Base-by-base conservation (phyloP, 306 rosid genomes). In the Trifolium subterraneum region DNA sequence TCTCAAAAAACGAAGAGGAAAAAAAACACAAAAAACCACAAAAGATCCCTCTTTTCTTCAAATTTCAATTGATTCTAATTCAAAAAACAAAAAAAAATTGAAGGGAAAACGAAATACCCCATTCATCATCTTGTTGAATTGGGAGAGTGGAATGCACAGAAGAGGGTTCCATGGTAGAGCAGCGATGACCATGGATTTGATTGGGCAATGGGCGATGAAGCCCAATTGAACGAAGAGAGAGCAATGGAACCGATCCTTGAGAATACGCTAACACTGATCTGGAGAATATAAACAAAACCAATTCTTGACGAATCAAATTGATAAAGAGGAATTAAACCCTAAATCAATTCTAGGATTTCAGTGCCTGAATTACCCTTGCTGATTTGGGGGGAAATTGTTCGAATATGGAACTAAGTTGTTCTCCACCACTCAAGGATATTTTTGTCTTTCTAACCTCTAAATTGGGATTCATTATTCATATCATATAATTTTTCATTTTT, bases 161-260 rank as follows among this genome's bases (percentile, higher is more conserved):
- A 73, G 89, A 88, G 16, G 87, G 90, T 77, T 95, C 97, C 65
- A 60, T 60, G 20, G 41, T 29, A 31, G 31, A 60, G 20, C 38
- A 60, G 20, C 39, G 65, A 60, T 2, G 65, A 60, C 65, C 65
- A 60, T 60, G 92, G 97, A 92, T 87, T 84, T 87, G 81, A 83
- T 25, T 62, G 56, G 73, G 29, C 72, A 72, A 71, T 67, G 93
- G 98, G 92, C 96, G 83, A 82, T 73, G 47, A 82, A 88, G 92
- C 94, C 97, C 96, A 66, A 68, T 62, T 41, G 69, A 68, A 78
- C 44, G 60, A 62, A 80, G 48, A 78, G 64, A 80, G 65, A 74
- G 76, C 69, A 52, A 52, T 12, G 18, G 25, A 52, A 52, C 44
- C 36, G 16, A 44, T 19, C 2, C 1, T 50, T 6, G 64, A 9